phyloP scores from a whole-genome alignment of 345 rosid species.

The Rhizophora apiculata region DNA sequence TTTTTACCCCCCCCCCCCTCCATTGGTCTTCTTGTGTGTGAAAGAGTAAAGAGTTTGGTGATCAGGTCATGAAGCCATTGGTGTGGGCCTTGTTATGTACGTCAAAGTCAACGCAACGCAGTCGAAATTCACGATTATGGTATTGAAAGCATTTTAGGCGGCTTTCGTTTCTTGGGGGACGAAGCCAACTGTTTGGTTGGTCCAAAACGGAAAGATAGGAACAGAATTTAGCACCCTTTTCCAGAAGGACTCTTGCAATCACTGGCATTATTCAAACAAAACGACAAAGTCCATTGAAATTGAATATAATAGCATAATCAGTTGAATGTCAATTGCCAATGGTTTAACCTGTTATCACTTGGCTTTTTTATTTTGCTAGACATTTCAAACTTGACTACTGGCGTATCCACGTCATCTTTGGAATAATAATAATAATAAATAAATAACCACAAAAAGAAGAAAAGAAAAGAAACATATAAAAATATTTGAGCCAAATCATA shows the following conservation, averaged over 20 bases:
- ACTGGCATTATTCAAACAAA: neutral
- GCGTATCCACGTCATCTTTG: neutral
- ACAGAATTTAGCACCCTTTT: neutral
- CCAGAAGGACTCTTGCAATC: neutral
- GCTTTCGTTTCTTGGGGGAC: neutral
- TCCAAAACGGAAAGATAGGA: neutral
- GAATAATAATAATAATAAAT: neutral
- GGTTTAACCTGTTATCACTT: neutral
- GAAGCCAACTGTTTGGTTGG: neutral
- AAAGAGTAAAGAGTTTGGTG: no score
- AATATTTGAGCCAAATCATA: no score
- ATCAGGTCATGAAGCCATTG: neutral
- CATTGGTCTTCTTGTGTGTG: neutral
- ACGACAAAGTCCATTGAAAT: neutral
- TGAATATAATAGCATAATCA: no score
- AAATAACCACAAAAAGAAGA: no score
- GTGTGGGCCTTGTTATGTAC: neutral
- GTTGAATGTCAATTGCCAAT: neutral
- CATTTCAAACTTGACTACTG: neutral
- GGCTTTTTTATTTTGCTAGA: neutral
- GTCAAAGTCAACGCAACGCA: slow-evolving; percentile 10
- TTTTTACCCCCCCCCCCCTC: no score
- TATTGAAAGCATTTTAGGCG: neutral
- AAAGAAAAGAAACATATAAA: no score
- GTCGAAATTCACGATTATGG: neutral